Evolutionary conservation across 2,329 filamentous ascomycete genomes (phyloP).

Genomic region (Ascosphaera acerosa): DNA sequence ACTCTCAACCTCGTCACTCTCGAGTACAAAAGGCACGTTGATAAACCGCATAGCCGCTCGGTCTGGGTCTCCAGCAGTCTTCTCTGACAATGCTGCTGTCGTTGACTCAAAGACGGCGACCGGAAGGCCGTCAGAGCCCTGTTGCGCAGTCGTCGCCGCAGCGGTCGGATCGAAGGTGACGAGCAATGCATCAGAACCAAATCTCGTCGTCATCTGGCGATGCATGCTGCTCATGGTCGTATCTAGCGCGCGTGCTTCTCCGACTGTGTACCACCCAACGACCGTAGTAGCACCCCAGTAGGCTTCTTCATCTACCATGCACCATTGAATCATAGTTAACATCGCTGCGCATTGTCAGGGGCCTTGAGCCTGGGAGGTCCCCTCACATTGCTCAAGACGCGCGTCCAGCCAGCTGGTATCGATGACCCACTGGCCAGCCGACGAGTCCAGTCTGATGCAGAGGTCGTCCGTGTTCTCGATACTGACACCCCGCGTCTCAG

Average conservation of each 20-base stretch:
- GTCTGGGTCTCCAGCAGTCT: too few species aligned
- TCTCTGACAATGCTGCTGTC: too few species aligned
- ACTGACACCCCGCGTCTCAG: too few species aligned
- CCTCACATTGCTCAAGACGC: constrained; percentile 63
- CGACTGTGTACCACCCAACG: constrained; percentile 77
- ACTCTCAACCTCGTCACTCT: constrained; percentile 93
- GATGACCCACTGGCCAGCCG: too few species aligned
- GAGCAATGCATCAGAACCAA: constrained; percentile 70
- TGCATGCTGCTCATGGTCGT: constrained; percentile 45
- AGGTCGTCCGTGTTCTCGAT: too few species aligned
- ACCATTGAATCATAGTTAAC: constrained; percentile 1
- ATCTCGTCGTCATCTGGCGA: constrained; percentile 43
- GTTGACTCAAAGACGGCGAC: constrained; percentile 78
- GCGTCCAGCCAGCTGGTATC: constrained; percentile 47
- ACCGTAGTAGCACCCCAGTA: constrained; percentile 67
- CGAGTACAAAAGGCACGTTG: constrained; percentile 63
- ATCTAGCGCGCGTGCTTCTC: constrained; percentile 46
- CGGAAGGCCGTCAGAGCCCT: too few species aligned
- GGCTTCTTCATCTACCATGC: constrained; percentile 48
- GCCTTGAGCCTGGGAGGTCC: too few species aligned
- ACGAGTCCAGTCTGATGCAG: too few species aligned
- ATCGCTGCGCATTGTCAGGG: too few species aligned
- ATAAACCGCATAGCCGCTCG: too few species aligned
- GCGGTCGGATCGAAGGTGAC: constrained; percentile 80
- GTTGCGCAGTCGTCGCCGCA: too few species aligned